phyloP scores from a whole-genome alignment of 73 alveolate species.

The Tetrahymena thermophila region DNA sequence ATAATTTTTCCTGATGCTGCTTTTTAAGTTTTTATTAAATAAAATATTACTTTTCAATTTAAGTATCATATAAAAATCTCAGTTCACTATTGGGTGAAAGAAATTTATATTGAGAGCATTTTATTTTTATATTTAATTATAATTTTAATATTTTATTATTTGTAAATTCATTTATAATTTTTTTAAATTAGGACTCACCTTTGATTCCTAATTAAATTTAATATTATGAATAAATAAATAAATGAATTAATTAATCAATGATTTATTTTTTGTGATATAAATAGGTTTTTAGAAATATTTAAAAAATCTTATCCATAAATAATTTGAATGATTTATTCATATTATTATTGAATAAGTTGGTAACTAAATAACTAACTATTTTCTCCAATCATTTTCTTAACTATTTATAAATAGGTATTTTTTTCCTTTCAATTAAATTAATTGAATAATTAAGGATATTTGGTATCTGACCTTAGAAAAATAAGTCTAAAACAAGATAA shows the following conservation, averaged over 20 bases:
- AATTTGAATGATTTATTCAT: not conserved
- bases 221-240: no score
- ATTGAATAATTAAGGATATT: not conserved
- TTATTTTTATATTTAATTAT: no score
- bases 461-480: not conserved
- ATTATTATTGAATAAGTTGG: not conserved
- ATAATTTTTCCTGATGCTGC: no score
- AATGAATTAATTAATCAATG: no score
- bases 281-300: not conserved
- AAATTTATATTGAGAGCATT: no score
- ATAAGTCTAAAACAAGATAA: not conserved
- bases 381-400: not conserved
- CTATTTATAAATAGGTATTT: not conserved
- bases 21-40: no score
- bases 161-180: no score
- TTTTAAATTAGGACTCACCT: not conserved
- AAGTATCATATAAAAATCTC: no score
- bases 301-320: not conserved
- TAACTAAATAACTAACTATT: not conserved
- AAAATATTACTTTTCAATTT: no score
- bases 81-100: no score
- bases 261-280: not conserved
- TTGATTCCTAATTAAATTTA: no score
- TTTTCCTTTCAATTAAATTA: not conserved
- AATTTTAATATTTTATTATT: no score